phyloP scores from a whole-genome alignment of 2,329 filamentous ascomycete species.

The Microdochium nivale region DNA sequence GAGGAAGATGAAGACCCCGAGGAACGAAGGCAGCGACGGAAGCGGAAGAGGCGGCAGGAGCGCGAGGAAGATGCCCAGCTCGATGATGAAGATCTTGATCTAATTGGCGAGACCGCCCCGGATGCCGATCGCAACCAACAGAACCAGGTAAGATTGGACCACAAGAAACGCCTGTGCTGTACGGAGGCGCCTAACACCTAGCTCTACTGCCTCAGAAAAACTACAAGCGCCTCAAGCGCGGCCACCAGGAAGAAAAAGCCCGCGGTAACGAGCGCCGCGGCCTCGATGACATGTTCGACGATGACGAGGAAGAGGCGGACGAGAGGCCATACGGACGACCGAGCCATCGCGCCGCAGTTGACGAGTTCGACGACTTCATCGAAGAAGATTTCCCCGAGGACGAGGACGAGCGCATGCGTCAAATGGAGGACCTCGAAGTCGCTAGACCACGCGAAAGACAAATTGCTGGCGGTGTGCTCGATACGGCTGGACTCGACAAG shows the following conservation, averaged over 20 bases:
- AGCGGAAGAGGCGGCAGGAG: constrained; percentile 65
- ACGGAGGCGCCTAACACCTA: background rate
- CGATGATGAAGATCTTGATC: constrained; percentile 91
- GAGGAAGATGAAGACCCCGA: constrained; percentile 54
- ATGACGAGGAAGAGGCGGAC: constrained; percentile 73
- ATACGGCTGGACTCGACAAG: constrained; percentile 81
- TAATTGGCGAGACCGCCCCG: constrained; percentile 78
- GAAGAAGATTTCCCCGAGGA: constrained; percentile 91
- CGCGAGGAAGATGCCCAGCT: constrained; percentile 81
- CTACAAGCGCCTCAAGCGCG: constrained; percentile 93
- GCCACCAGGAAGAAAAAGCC: constrained; percentile 68
- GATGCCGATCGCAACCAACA: constrained; percentile 59
- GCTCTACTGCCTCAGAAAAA: constrained; percentile 53
- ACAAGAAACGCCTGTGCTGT: background rate
- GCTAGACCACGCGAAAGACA: constrained; percentile 69
- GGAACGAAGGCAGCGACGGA: constrained; percentile 57
- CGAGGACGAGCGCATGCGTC: constrained; percentile 65
- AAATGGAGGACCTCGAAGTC: constrained; percentile 82
- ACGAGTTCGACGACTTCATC: constrained; percentile 93
- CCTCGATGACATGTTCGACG: constrained; percentile 88
- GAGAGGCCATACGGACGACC: constrained; percentile 42
- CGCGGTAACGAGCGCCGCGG: constrained; percentile 57
- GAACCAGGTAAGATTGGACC: constrained; percentile 52
- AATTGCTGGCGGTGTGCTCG: constrained; percentile 59
- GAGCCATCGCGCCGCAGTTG: constrained; percentile 51